Evolutionary conservation across 306 rosid genomes (phyloP).

Genomic region (Corylus heterophylla): DNA sequence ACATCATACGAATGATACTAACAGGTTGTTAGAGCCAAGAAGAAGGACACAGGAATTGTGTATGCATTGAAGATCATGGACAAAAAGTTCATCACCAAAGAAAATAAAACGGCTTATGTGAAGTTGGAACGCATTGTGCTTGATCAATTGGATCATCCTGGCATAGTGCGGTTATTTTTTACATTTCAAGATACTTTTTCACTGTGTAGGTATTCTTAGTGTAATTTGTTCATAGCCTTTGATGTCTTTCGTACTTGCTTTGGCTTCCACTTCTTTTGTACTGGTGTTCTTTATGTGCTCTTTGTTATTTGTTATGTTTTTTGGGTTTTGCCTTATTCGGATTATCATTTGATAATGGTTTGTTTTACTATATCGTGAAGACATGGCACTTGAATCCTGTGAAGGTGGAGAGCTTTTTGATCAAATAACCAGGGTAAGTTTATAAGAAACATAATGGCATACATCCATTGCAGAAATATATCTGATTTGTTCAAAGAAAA

Average conservation of each 20-base stretch:
- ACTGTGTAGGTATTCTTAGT: constrained; percentile 73
- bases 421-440: constrained; percentile 96
- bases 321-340: constrained; percentile 28
- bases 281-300: constrained; percentile 6
- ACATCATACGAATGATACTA: constrained; percentile 21
- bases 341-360: constrained; percentile 33
- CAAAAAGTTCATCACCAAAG: constrained; percentile 93
- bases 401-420: constrained; percentile 99
- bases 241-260: constrained; percentile 3
- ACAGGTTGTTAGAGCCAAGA: constrained; percentile 99
- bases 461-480: constrained; percentile 19
- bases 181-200: constrained; percentile 97
- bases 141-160: constrained; percentile 97
- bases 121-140: constrained; percentile 97
- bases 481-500: constrained; percentile 11
- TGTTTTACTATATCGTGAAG: constrained; percentile 45
- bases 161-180: constrained; percentile 87
- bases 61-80: constrained; percentile 99
- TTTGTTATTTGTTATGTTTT: constrained; percentile 1
- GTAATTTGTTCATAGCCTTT: constrained; percentile 19
- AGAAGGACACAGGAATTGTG: constrained; percentile 81
- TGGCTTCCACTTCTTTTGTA: constrained; percentile 23
- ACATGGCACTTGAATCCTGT: constrained; percentile 99
- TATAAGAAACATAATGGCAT: constrained; percentile 10
- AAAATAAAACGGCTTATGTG: constrained; percentile 96